Evolutionary conservation across 2,329 filamentous ascomycete species (phyloP), one percentile per base, ranked within the genome.

Genomic region (Xylaria sp.): DNA sequence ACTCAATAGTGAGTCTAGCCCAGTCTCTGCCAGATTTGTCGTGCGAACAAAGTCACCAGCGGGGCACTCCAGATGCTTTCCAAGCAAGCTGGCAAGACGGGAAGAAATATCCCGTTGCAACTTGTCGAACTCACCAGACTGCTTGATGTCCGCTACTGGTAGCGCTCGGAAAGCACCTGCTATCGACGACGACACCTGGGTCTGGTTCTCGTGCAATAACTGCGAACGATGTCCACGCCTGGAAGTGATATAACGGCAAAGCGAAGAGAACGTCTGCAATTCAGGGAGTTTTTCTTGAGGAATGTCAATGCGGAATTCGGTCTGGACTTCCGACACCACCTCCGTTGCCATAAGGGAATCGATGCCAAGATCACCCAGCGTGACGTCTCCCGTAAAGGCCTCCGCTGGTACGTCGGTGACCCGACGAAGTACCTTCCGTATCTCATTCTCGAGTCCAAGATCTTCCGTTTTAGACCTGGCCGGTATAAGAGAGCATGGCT

Each of bases 291-390:
- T 4, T 2, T 42, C 37, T 42, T 13, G 37, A 9, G 39, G 37
- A 7, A 62, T 47, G 34, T 59, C 57, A 10, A 57, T 55, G 54
- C 16, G 37, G 55, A 48, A 51, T 35, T 7, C 54, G 69, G 59
- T 81, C 78, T 0, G 63, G 63, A 1, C 58, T 55, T 51, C 79
- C 74, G 2, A 79, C 62, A 55, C 81, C 79, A 1, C 71, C 63
- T 82, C 79, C 75, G 80, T 80, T 0, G 72, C 76, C 73, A 79
- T 76, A 0, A 82, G 70, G 0, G 79, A 82, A 66, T 82, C 79
- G 37, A 81, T 79, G 1, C 79, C 79, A 2, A 80, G 58, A 46
- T 79, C 76, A 5, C 70, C 72, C n/a, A 80, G 69, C 13, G 71
- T 62, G 5, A 67, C 66, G 16, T 75, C 9, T 42, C 37, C 37